Conservation (phyloP, 129 eudicot genomes). For the Chrysanthemum lavandulifolium region DNA sequence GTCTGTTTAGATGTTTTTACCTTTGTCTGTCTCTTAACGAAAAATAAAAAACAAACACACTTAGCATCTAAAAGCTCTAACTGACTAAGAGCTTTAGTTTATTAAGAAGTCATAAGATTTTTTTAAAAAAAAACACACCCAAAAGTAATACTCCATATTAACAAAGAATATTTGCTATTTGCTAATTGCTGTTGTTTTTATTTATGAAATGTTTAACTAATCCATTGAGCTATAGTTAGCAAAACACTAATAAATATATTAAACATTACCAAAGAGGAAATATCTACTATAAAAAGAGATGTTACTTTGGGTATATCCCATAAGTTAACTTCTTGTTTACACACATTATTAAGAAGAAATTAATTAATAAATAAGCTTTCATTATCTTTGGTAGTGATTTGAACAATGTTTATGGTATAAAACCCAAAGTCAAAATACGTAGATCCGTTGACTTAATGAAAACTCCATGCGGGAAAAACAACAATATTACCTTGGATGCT, state of each 20-base stretch:
- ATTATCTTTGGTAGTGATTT: background rate
- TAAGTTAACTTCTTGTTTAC: constrained; percentile 15
- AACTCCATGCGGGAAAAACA: constrained; percentile 20
- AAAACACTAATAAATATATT: background rate
- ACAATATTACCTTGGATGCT: constrained; percentile 28
- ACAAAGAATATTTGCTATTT: too few relatives aligned
- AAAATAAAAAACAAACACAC: too few relatives aligned
- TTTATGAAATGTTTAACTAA: too few relatives aligned
- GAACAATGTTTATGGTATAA: constrained; percentile 23
- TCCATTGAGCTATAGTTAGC: too few relatives aligned
- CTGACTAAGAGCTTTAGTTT: too few relatives aligned
- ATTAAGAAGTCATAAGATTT: too few relatives aligned
- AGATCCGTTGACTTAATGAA: constrained; percentile 17
- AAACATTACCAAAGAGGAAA: background rate
- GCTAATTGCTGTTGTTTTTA: too few relatives aligned
- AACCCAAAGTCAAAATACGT: constrained; percentile 24
- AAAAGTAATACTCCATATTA: too few relatives aligned
- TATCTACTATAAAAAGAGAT: background rate
- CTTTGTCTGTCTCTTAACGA: too few relatives aligned
- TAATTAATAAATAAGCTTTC: background rate
- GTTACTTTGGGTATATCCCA: constrained; percentile 13
- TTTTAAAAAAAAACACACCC: too few relatives aligned
- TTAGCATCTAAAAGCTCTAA: too few relatives aligned
- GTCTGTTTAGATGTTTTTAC: too few relatives aligned
- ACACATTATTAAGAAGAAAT: background rate